Conservation (phyloP, 139 green algal genomes). For the Nannochloris sp. region DNA sequence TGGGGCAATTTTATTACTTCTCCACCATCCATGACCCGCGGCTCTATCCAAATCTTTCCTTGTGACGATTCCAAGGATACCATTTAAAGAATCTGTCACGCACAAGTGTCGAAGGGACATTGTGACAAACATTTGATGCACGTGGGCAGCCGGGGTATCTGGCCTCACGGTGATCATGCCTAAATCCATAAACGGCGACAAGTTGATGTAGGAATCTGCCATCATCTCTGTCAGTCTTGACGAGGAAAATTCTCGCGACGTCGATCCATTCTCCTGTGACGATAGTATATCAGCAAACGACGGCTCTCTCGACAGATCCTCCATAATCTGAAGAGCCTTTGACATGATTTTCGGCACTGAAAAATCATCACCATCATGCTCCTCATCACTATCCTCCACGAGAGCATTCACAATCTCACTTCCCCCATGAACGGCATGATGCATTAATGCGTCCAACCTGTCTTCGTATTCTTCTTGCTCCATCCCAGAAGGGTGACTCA, state of each 20-base stretch:
- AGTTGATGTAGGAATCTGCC: constrained; percentile 57
- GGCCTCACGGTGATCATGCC: constrained; percentile 51
- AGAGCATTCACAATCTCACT: constrained; percentile 1
- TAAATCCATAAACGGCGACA: constrained; percentile 71
- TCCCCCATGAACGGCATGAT: constrained; percentile 1
- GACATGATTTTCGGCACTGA: constrained; percentile 1
- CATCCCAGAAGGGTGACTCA: constrained; percentile 27
- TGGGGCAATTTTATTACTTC: constrained; percentile 19
- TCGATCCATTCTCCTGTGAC: background rate
- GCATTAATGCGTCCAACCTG: constrained; percentile 15
- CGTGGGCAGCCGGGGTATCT: constrained; percentile 9
- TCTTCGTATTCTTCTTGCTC: constrained; percentile 2
- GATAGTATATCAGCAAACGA: background rate
- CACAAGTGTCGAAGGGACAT: constrained; percentile 85
- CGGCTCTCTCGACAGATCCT: constrained; percentile 3
- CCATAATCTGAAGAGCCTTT: constrained; percentile 2
- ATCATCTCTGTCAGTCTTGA: background rate
- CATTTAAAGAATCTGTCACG: constrained; percentile 64
- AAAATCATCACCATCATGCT: background rate
- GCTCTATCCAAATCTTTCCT: constrained; percentile 81
- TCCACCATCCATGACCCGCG: constrained; percentile 34
- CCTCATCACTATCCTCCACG: constrained; percentile 7
- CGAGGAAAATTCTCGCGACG: background rate
- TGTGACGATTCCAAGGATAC: constrained; percentile 84
- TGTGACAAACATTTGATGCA: constrained; percentile 65